Evolutionary conservation across 306 rosid species (phyloP), one percentile per base, ranked within the genome.

Genomic region (Cucurbita ficifolia): DNA sequence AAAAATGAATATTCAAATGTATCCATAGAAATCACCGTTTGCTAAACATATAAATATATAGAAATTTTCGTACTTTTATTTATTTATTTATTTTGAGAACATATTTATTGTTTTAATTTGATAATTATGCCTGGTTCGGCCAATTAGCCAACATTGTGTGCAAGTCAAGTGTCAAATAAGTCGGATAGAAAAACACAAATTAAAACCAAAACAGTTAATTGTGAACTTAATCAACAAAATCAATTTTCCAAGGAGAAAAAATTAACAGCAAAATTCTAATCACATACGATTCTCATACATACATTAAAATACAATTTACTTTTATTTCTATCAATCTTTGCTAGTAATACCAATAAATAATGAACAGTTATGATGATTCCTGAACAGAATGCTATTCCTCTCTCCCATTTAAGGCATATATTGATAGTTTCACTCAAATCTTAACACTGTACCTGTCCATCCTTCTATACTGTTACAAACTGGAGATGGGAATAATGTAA

Each of bases 391-490:
- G 55, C 43, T 29, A 70, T 49, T 50, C 38, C 70, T 40, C 42
- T 38, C 70, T 22, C 14, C 74, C 13, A 24, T 48, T 46, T 21
- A 68, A 46, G 56, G 8, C 22, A 68, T 42, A 3, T 22, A 68
- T 68, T 68, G 22, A 24, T 68, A 13, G 50, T 49, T 33, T 69
- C 10, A 50, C 56, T 70, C 43, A 49, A 70, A 70, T 48, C 55
- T 14, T 70, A 49, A 70, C 55, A 18, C 16, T 29, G 74, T 70
- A 70, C 74, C 74, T 70, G 74, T 49, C 42, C 42, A 68, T 68
- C 55, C 70, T 67, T 48, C 59, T 50, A 70, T 45, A 70, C 17
- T 70, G 73, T 43, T 65, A 65, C 72, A 42, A 53, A 19, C 36
- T 10, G 36, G 36, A 65, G 72, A 43, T 6, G 11, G 10, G 19